Evolutionary conservation across 148 eudicot genomes (phyloP).

Genomic region (Cornus controversa): DNA sequence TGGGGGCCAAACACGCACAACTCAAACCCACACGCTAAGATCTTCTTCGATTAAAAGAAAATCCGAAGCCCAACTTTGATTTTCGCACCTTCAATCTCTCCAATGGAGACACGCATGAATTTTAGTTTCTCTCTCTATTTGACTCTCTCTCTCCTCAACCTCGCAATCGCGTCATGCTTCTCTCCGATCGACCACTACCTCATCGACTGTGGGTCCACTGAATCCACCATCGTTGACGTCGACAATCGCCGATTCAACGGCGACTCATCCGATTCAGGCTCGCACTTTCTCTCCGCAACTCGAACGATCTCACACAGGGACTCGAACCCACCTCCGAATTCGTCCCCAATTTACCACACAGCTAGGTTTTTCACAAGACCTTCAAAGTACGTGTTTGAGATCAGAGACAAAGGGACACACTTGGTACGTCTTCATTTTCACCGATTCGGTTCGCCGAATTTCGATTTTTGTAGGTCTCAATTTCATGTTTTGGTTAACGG

Average conservation of each 20-base stretch:
- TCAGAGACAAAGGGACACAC: constrained; percentile 56
- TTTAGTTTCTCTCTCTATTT: constrained; percentile 12
- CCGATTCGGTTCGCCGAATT: constrained; percentile 21
- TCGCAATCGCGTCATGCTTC: constrained; percentile 33
- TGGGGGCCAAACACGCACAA: background rate
- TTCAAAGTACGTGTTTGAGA: constrained; percentile 43
- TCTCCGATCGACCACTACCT: constrained; percentile 67
- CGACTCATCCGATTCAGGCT: constrained; percentile 37
- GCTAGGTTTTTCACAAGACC: constrained; percentile 56
- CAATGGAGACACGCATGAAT: background rate
- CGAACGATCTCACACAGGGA: constrained; percentile 29
- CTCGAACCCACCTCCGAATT: constrained; percentile 18
- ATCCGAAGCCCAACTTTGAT: background rate
- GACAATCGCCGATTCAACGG: constrained; percentile 55
- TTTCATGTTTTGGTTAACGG: constrained; percentile 73
- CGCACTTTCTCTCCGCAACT: constrained; percentile 32
- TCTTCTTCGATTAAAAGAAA: background rate
- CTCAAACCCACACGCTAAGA: background rate
- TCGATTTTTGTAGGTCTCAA: constrained; percentile 31
- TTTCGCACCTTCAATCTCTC: background rate
- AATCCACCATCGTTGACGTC: constrained; percentile 34
- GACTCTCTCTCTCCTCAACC: constrained; percentile 32
- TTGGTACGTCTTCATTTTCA: constrained; percentile 77
- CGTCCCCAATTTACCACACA: constrained; percentile 48
- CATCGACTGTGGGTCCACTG: constrained; percentile 60